Base-by-base conservation (phyloP, 169 alveolate genomes). In the Cryptosporidium xiaoi region DNA sequence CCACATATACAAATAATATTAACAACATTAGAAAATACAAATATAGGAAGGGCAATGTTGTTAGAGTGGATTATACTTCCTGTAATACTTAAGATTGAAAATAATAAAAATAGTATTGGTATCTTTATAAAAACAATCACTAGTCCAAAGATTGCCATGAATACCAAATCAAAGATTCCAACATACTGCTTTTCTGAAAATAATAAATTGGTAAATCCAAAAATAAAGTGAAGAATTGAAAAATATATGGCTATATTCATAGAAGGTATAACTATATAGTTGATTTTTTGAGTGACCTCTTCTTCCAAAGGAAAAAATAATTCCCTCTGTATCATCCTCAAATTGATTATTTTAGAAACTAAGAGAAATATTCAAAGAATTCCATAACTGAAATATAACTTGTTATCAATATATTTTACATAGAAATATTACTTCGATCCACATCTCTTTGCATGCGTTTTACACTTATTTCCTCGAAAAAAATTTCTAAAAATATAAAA, bases 121-220 rank as follows among this genome's bases (percentile, higher is more conserved):
- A 71, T 33, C 36, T 53, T 64, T 1, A n/a, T 15, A 15, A 24
- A 56, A 8, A 50, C 31, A 18, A 36, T 34, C 3, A 58, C 40
- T 36, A 71, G n/a, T 4, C 84, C 84, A 33, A 56, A 24, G 20
- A 7, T 18, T 31, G 62, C 58, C 31, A 56, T 53, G 29, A 16
- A 71, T 40, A 44, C 5, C 13, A 77, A 29, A 24, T 77, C 87
- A 3, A 77, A 44, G 12, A 77, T 34, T 31, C 84, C 84, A 29
- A 60, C 40, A 34, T 24, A 20, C 36, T 13, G 20, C 18, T 77
- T 60, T 10, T 40, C 31, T 24, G 7, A 2, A 62, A 13, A 27
- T 16, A 77, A 56, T 60, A 77, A 40, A 56, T 62, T 77, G 1
- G 20, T 44, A 15, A 60, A 2, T 44, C 71, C 71, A 77, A 77